phyloP scores from a whole-genome alignment of 2,329 filamentous ascomycete genomes.

The Colletotrichum higginsianum region DNA sequence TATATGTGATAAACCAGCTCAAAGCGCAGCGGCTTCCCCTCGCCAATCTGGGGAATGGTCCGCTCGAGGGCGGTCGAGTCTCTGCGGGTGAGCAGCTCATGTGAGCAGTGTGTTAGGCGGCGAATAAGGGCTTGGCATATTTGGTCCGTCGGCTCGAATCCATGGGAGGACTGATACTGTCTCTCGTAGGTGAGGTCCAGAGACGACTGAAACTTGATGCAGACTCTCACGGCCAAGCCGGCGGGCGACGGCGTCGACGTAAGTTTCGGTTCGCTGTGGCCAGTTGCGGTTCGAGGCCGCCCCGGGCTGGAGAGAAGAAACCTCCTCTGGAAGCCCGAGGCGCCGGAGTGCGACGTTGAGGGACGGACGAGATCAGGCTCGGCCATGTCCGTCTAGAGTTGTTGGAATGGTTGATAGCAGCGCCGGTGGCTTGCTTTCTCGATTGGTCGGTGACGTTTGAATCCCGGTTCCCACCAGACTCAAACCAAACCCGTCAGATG shows the following conservation, averaged over 20 bases:
- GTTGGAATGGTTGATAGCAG: constrained; percentile 10
- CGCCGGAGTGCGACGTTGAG: constrained; percentile 40
- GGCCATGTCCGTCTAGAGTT: constrained; percentile 38
- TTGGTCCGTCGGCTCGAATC: constrained; percentile 60
- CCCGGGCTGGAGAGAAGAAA: constrained; percentile 41
- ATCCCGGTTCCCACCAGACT: constrained; percentile 38
- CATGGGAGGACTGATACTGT: constrained; percentile 62
- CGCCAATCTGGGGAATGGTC: constrained; percentile 45
- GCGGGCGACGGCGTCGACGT: constrained; percentile 16
- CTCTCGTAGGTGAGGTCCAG: constrained; percentile 60
- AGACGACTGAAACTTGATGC: constrained; percentile 62
- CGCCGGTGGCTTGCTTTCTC: constrained; percentile 16
- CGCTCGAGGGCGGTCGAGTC: constrained; percentile 63
- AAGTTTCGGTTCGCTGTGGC: constrained; percentile 29
- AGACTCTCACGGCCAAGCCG: constrained; percentile 59
- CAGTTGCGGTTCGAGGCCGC: constrained; percentile 39
- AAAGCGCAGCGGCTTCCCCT: constrained; percentile 63
- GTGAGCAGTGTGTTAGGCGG: constrained; percentile 66
- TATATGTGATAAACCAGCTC: constrained; percentile 64
- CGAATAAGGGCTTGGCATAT: constrained; percentile 65
- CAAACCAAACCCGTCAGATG: constrained; percentile 33
- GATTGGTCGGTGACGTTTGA: constrained; percentile 24
- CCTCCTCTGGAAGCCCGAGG: constrained; percentile 37
- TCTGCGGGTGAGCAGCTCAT: constrained; percentile 68
- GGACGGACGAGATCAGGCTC: constrained; percentile 36